phyloP scores from a whole-genome alignment of 208 protist species.

The Leishmania tropica region DNA sequence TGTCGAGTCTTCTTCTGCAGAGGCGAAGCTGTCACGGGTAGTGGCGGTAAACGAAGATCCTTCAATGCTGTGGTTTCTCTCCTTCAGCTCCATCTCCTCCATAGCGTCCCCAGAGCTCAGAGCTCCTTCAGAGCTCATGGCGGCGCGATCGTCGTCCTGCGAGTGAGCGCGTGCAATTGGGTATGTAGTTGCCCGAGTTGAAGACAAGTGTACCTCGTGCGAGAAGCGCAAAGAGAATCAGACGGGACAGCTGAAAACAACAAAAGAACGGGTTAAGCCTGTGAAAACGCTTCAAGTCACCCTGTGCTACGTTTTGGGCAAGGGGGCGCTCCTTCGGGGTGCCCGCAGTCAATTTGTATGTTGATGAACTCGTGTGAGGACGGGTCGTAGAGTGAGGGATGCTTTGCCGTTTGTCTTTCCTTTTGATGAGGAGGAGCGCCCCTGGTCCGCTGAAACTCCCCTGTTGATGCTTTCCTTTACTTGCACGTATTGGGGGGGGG shows the following conservation, averaged over 20 bases:
- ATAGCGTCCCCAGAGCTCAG: not conserved
- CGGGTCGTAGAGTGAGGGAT: not conserved
- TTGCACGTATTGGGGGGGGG: not conserved
- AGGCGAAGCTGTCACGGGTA: constrained; percentile 10
- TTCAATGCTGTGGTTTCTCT: not conserved
- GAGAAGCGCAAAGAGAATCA: not conserved
- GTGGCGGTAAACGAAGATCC: constrained; percentile 4
- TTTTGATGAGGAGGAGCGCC: not conserved
- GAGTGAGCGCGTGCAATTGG: not conserved
- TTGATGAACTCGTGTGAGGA: not conserved
- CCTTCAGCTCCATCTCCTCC: constrained; percentile 1
- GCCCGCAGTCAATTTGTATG: not conserved
- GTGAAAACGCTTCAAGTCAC: not conserved
- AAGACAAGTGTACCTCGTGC: not conserved
- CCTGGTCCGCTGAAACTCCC: not conserved
- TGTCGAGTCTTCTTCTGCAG: constrained; percentile 8
- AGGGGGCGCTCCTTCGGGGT: not conserved
- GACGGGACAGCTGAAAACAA: not conserved
- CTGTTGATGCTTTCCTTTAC: not conserved
- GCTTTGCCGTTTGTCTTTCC: not conserved
- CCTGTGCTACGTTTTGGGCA: not conserved
- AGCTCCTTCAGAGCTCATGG: not conserved
- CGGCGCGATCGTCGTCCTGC: not conserved
- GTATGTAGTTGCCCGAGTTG: not conserved
- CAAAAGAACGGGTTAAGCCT: not conserved